Conservation (phyloP, 1,284 basidiomycete species). For the Marasmius fiardii region DNA sequence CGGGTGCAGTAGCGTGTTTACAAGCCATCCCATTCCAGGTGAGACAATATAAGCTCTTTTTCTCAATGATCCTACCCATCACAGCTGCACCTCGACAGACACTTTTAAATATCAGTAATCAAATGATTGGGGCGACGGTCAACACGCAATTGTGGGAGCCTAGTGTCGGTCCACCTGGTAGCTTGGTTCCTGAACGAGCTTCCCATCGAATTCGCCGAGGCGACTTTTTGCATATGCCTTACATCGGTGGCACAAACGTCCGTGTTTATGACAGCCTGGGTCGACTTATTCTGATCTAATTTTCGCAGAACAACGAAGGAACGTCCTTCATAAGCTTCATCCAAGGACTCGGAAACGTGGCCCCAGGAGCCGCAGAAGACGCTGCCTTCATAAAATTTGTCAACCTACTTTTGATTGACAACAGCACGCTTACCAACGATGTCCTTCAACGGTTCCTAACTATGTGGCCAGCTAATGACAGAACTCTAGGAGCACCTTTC, state of each 20-base stretch:
- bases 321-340: slow-evolving; percentile 38
- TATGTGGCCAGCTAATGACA: slow-evolving; percentile 47
- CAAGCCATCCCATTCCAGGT: slow-evolving; percentile 48
- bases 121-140: slow-evolving; percentile 40
- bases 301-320: slow-evolving; percentile 51
- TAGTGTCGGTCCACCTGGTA: slow-evolving; percentile 48
- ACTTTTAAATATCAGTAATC: slow-evolving; percentile 43
- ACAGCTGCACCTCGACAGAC: slow-evolving; percentile 26
- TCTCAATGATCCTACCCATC: neutral
- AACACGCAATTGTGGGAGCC: slow-evolving; percentile 61
- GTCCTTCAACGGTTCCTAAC: slow-evolving; percentile 33
- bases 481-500: slow-evolving; percentile 36
- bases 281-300: too few relatives aligned
- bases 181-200: slow-evolving; percentile 45
- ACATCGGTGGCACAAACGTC: slow-evolving; percentile 53
- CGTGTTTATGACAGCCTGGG: slow-evolving; percentile 14
- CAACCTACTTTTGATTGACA: slow-evolving; percentile 43
- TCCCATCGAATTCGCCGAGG: slow-evolving; percentile 45
- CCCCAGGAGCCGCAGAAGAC: slow-evolving; percentile 29
- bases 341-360: slow-evolving; percentile 29
- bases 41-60: slow-evolving; percentile 2
- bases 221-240: slow-evolving; percentile 52
- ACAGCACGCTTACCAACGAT: slow-evolving; percentile 39
- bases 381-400: slow-evolving; percentile 43
- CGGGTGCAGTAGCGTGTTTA: slow-evolving; percentile 42